Base-by-base conservation (phyloP, 805 yeast genomes). In the Metschnikowia matae region DNA sequence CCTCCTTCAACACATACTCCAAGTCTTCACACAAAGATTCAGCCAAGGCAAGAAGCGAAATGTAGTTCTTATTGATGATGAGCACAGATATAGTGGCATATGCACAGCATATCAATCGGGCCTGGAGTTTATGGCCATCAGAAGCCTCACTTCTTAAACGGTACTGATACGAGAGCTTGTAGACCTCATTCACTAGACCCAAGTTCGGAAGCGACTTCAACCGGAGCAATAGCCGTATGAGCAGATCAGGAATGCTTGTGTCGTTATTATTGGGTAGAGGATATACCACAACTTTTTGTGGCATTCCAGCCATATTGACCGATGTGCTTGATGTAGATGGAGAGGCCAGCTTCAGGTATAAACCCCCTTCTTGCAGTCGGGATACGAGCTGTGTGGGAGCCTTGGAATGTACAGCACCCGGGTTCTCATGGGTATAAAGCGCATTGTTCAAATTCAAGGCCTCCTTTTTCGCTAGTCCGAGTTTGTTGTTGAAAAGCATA, bases 121-220 rank as follows among this genome's bases (percentile, higher is more conserved):
- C 44, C 50, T 58, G 60, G 17, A 58, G 50, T n/a, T 35, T 50
- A 18, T 40, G 53, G 56, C 46, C 68, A 10, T 17, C 35, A 1
- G 15, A 8, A 21, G 39, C 26, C 17, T 6, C 4, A 13, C 39
- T 36, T 51, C 44, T 72, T 37, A 36, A 65, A 40, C 77, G 49
- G 18, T 65, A 48, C 50, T 70, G 76, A 49, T 75, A 68, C 39
- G 75, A 63, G 31, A 77, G 63, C 49, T 69, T 71, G 61, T 75
- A 79, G 37, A 71, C 59, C 42, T 73, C 79, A 49, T 75, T 77
- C 20, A 78, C 66, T 20, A 77, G 56, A 26, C 63, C 57, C 51
- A 77, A 48, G 49, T 70, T 75, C 5, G 80, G 74, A 1, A 73
- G 67, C 31, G 75, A 67, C 50, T 71, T 77, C 46, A 79, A 62